Percentiles rank a stretch among this genome's conserved stretches.
phyloP scores from a whole-genome alignment of 1,284 basidiomycete genomes.

The Papiliotrema terrestris region DNA sequence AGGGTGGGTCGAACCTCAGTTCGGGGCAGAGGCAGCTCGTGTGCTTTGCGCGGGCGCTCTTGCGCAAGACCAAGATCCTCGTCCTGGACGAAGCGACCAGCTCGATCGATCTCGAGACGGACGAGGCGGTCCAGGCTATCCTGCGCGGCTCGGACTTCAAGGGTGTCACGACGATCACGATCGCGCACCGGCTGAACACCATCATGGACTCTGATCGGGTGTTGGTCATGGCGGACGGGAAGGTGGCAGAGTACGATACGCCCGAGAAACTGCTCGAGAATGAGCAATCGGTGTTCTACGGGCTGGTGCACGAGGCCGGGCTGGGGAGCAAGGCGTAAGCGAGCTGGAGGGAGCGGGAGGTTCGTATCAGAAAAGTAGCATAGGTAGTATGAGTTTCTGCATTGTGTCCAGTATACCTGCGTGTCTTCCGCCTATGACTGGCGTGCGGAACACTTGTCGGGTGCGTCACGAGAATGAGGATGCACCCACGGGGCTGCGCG shows the following conservation, averaged over 20 bases:
- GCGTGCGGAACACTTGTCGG: too few species aligned
- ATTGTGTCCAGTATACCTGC: too few species aligned
- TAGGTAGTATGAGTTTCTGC: too few species aligned
- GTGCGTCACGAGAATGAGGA: too few species aligned
- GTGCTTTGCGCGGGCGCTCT: constrained; percentile 74
- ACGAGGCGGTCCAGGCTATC: constrained; percentile 58
- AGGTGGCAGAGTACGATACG: constrained; percentile 68
- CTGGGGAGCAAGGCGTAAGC: constrained; percentile 6
- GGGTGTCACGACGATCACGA: constrained; percentile 73
- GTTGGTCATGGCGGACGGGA: constrained; percentile 75
- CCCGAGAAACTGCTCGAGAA: constrained; percentile 61
- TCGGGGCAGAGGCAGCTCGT: constrained; percentile 80
- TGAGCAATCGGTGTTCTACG: constrained; percentile 15
- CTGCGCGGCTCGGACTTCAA: constrained; percentile 49
- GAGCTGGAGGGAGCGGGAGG: too few species aligned
- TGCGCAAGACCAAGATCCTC: constrained; percentile 77
- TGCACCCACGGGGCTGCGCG: too few species aligned
- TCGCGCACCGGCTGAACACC: constrained; percentile 79
- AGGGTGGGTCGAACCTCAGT: constrained; percentile 74
- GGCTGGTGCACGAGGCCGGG: constrained; percentile 22
- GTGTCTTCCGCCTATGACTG: too few species aligned
- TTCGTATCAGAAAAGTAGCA: too few species aligned
- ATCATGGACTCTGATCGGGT: constrained; percentile 83
- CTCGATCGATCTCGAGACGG: constrained; percentile 80
- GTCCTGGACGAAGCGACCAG: constrained; percentile 78